Evolutionary conservation across 805 yeast genomes (phyloP), one percentile per base, ranked within the genome.

Genomic region (Yamadazyma sp.): DNA sequence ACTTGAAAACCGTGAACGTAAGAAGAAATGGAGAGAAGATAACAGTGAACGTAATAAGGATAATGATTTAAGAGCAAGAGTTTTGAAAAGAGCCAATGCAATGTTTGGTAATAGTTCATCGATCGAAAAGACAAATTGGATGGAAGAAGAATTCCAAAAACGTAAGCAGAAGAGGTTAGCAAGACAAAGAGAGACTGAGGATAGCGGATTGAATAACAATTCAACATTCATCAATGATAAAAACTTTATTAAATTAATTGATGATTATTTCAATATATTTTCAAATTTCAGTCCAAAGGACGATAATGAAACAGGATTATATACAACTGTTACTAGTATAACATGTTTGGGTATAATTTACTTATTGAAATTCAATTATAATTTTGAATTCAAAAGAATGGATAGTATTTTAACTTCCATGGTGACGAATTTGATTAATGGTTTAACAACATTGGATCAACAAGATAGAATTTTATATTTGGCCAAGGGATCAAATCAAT

Each of bases 1-100:
- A 31, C 48, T 72, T 17, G 89, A 79, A 31, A 86, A 86, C 50
- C 65, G 95, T 31, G 85, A 79, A 35, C 65, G 95, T 14, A 86
- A 86, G 62, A 80, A 83, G 60, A 74, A 76, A 45, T 86, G 95
- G 95, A 70, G 95, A 50, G 89, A 79, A 44, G 80, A 76, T 18
- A 87, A 91, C 52, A 73, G 76, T 7, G 82, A 82, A 40, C 70
- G 93, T 45, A 89, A 89, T 57, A 82, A 86, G 62, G 96, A 88
- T 55, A 82, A 86, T 49, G 98, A 91, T 53, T 65, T 91, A 36
- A 70, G 95, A 34, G 77, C 85, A 0, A 68, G 98, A 36, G 80
- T 91, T 14, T 71, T 75, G 44, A 82, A 81, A 45, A 68, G 93
- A 26, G 96, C 97, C 0, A 66, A 62, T 24, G 61, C 59, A 13